These are phyloP conservation scores for Cajanus cajan DNA, from an alignment of 306 rosid species.

Conservation along the genomic window DNA sequence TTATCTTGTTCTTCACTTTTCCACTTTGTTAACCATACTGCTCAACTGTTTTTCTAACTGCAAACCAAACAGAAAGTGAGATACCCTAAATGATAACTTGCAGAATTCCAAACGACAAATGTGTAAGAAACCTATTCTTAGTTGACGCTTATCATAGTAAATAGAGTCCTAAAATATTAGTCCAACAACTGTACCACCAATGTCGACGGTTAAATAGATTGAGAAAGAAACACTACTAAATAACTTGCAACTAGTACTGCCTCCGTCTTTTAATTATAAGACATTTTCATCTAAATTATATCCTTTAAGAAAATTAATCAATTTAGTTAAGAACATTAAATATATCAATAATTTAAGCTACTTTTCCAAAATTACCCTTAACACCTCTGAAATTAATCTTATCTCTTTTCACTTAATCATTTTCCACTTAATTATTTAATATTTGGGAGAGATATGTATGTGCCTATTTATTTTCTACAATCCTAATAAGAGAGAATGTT, in stretches of 20 bases:
- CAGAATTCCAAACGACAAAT: neutral
- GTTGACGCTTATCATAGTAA: neutral
- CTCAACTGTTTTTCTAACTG: slow-evolving; percentile 52
- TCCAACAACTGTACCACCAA: neutral
- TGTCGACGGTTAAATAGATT: neutral
- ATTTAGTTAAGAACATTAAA: too few relatives aligned
- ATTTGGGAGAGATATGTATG: too few relatives aligned
- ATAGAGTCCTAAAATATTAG: neutral
- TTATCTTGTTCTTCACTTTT: slow-evolving; percentile 39
- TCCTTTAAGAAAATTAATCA: too few relatives aligned
- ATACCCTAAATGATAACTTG: neutral
- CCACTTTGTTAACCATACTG: slow-evolving; percentile 34
- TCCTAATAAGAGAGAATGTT: too few relatives aligned
- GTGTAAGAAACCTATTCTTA: neutral
- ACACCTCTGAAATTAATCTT: too few relatives aligned
- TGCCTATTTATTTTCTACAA: too few relatives aligned
- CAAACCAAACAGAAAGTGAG: slow-evolving; percentile 30
- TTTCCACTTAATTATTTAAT: too few relatives aligned
- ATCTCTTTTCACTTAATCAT: too few relatives aligned
- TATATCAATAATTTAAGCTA: too few relatives aligned
- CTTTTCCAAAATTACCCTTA: too few relatives aligned
- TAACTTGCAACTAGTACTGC: neutral
- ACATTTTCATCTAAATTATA: too few relatives aligned
- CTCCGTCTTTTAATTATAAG: too few relatives aligned
- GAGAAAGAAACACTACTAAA: neutral